phyloP scores from a whole-genome alignment of 345 rosid species.

The Eucalyptus sp. region DNA sequence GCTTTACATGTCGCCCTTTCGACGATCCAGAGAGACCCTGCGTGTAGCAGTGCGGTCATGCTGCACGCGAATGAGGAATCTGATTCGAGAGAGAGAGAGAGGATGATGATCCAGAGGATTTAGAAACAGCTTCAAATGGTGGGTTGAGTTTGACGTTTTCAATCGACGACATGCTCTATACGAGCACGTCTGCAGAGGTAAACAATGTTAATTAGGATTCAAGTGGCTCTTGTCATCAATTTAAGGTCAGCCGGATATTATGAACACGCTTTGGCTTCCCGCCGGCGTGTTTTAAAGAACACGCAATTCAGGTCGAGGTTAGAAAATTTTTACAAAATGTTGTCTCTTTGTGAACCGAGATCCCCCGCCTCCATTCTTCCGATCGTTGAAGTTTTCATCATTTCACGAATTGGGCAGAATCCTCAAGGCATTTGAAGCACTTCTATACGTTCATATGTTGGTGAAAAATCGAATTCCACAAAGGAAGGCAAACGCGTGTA shows the following conservation, averaged over 20 bases:
- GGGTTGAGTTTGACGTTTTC: background rate
- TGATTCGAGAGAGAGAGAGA: background rate
- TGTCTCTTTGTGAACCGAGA: background rate
- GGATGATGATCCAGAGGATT: background rate
- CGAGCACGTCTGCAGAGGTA: background rate
- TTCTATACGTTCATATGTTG: background rate
- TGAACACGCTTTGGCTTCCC: background rate
- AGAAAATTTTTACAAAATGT: background rate
- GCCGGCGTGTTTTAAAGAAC: background rate
- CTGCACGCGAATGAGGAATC: background rate
- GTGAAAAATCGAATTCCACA: background rate
- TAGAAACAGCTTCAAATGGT: background rate
- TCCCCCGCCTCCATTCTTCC: background rate
- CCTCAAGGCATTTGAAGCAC: background rate
- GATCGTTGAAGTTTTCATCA: background rate
- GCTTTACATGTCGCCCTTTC: background rate
- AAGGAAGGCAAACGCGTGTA: background rate
- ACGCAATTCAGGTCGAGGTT: background rate
- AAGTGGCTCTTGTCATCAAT: background rate
- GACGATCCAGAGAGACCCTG: background rate
- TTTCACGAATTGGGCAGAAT: background rate
- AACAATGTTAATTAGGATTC: background rate
- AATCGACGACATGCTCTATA: background rate
- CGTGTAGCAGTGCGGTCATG: background rate
- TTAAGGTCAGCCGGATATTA: background rate